Conservation (phyloP, 2,329 filamentous ascomycete species). For the Lachnellula suecica region DNA sequence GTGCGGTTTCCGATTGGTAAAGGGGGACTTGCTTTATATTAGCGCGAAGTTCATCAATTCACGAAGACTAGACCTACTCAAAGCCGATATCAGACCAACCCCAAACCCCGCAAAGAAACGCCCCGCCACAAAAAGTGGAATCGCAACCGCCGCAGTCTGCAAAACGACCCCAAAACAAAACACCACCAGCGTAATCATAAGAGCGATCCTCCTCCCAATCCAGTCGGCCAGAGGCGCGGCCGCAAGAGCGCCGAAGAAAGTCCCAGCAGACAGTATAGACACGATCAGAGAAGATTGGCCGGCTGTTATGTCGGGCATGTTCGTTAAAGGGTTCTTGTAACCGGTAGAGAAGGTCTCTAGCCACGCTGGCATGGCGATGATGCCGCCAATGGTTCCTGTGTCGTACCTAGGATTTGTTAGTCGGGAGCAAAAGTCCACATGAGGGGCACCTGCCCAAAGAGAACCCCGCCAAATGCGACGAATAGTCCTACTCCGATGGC, state of each 20-base stretch:
- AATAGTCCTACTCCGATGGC: too few species aligned
- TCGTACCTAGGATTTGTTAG: too few species aligned
- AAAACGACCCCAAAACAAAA: constrained; percentile 67
- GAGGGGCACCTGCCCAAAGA: too few species aligned
- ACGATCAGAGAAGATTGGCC: constrained; percentile 31
- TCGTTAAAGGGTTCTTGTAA: too few species aligned
- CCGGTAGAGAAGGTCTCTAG: too few species aligned
- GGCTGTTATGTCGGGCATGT: too few species aligned
- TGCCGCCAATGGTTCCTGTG: too few species aligned
- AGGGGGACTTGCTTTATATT: constrained; percentile 53
- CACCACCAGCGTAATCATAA: constrained; percentile 66
- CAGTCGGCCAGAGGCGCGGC: constrained; percentile 75
- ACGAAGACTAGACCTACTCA: constrained; percentile 38
- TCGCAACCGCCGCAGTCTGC: constrained; percentile 61
- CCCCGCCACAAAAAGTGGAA: constrained; percentile 48
- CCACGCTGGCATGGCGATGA: too few species aligned
- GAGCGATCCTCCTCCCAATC: too few species aligned
- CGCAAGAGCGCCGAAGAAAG: constrained; percentile 78
- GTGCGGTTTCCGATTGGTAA: constrained; percentile 65
- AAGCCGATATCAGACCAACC: constrained; percentile 78
- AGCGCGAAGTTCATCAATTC: background rate
- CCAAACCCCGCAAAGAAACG: constrained; percentile 75
- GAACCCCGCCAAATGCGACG: too few species aligned
- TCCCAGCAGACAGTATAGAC: constrained; percentile 67
- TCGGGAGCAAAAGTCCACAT: too few species aligned